Conservation (phyloP, 495 filamentous ascomycete species). For the Terfezia boudieri region DNA sequence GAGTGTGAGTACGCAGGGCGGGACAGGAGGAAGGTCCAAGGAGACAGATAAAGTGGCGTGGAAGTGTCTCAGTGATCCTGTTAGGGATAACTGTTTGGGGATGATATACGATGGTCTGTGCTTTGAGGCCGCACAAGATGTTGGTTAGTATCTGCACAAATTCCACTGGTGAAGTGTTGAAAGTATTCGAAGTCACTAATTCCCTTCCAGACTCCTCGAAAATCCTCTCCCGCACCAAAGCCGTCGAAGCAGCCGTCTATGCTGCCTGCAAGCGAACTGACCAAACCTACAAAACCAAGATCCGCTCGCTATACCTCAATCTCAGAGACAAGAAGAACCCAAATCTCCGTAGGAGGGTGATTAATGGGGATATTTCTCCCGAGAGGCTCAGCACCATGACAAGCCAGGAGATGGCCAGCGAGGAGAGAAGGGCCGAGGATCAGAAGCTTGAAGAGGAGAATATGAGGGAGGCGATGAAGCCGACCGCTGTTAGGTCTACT, state of each 20-base stretch:
- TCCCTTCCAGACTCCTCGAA: slow-evolving; percentile 21
- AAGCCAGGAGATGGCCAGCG: slow-evolving; percentile 48
- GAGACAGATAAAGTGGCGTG: slow-evolving; percentile 56
- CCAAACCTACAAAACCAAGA: slow-evolving; percentile 54
- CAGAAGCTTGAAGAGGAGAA: slow-evolving; percentile 60
- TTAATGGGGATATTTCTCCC: slow-evolving; percentile 45
- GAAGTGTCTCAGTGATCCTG: slow-evolving; percentile 41
- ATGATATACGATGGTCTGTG: slow-evolving; percentile 72
- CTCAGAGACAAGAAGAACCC: slow-evolving; percentile 79
- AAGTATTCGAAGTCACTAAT: too few relatives aligned
- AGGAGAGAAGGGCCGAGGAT: slow-evolving; percentile 43
- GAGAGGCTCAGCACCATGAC: slow-evolving; percentile 47
- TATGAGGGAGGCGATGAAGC: slow-evolving; percentile 84
- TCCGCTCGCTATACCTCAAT: slow-evolving; percentile 78
- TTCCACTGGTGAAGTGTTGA: too few relatives aligned
- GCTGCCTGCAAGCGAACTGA: slow-evolving; percentile 39
- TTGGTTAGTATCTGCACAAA: slow-evolving; percentile 15
- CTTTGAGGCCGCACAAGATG: slow-evolving; percentile 28
- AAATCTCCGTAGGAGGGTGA: slow-evolving; percentile 47
- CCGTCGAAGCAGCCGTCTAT: slow-evolving; percentile 45
- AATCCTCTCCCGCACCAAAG: slow-evolving; percentile 34
- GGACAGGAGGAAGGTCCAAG: slow-evolving; percentile 55
- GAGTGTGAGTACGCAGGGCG: slow-evolving; percentile 37
- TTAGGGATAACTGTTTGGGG: slow-evolving; percentile 63
- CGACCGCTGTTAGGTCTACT: slow-evolving; percentile 69